Percentiles rank a stretch among this genome's conserved stretches.
These are phyloP conservation scores for Aspergillus heteromorphus DNA, from an alignment of 495 filamentous ascomycete genomes.

Conservation along the genomic window DNA sequence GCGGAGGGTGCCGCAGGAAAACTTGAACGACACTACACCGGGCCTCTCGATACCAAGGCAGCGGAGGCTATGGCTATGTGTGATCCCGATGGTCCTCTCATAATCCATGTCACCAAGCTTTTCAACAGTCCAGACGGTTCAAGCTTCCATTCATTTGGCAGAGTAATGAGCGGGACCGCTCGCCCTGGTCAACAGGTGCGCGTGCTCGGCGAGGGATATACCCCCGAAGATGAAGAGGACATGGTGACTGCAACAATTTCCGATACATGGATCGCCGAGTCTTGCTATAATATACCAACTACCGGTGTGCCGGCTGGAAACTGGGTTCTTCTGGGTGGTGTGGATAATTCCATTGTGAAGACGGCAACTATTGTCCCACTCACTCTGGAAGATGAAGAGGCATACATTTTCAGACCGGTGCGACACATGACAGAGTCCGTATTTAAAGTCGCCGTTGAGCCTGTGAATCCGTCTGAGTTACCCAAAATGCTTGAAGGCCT, in stretches of 20 bases:
- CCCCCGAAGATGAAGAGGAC: constrained; percentile 95
- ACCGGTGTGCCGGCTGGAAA: constrained; percentile 95
- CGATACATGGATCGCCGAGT: constrained; percentile 89
- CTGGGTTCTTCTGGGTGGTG: constrained; percentile 81
- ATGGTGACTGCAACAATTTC: constrained; percentile 88
- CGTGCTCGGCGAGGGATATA: constrained; percentile 93
- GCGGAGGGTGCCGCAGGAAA: constrained; percentile 69
- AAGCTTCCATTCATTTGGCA: constrained; percentile 80
- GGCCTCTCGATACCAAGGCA: constrained; percentile 83
- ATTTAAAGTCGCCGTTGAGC: constrained; percentile 95
- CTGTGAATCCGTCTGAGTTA: constrained; percentile 96
- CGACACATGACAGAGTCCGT: constrained; percentile 96
- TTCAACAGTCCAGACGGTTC: constrained; percentile 85
- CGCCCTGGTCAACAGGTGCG: constrained; percentile 76
- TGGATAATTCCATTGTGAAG: constrained; percentile 98
- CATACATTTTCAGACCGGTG: constrained; percentile 89
- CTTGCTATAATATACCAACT: constrained; percentile 84
- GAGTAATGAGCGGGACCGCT: constrained; percentile 91
- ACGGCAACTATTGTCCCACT: constrained; percentile 89
- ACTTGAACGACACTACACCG: constrained; percentile 85
- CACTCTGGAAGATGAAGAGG: constrained; percentile 77
- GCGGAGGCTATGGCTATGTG: constrained; percentile 75
- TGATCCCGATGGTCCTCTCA: constrained; percentile 82
- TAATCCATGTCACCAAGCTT: constrained; percentile 88
- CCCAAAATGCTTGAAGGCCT: constrained; percentile 98